Base-by-base conservation (phyloP, 1,139 yeast species). In the Schwanniomyces etchellsii region DNA sequence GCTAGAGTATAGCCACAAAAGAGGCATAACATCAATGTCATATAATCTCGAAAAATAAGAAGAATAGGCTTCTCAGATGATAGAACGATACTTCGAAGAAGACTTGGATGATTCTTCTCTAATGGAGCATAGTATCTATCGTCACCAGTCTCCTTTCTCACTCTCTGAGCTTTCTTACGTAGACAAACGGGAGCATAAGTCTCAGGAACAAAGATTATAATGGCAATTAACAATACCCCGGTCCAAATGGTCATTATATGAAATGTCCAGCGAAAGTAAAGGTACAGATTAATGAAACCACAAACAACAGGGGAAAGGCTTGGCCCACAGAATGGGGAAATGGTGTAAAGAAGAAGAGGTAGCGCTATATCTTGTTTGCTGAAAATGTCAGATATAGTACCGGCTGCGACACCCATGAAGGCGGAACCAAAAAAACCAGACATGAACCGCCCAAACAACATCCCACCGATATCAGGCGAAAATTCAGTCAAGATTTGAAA, bases 1-100 rank as follows among this genome's bases (percentile, higher is more conserved):
- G 81, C 80, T 30, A 79, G 56, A 1, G 74, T 60, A 31, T 78
- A 57, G 0, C 82, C 84, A 1, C 84, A 69, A 44, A 78, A 80
- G 37, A 76, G 59, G 40, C 85, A 77, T 14, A 81, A 55, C 2
- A 73, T 61, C 12, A 64, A 51, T 44, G 81, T 71, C 81, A 81
- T 80, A 32, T 78, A 77, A 42, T 81, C 88, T 20, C 50, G 51
- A n/a, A 64, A 36, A 14, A 81, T 43, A 24, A 81, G 54, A 17
- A 67, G 56, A 16, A 80, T 44, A 1, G 89, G 89, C 42, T 83
- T 50, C 28, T 60, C 55, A 11, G 71, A 59, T 17, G 76, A 66
- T 14, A 55, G 42, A 4, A 65, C 35, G 5, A 69, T 50, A 11
- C 65, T 49, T 31, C 49, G 40, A 25, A 46, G 37, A 15, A 67